phyloP scores from a whole-genome alignment of 2,329 filamentous ascomycete genomes.

The Penicillium vulpinum region DNA sequence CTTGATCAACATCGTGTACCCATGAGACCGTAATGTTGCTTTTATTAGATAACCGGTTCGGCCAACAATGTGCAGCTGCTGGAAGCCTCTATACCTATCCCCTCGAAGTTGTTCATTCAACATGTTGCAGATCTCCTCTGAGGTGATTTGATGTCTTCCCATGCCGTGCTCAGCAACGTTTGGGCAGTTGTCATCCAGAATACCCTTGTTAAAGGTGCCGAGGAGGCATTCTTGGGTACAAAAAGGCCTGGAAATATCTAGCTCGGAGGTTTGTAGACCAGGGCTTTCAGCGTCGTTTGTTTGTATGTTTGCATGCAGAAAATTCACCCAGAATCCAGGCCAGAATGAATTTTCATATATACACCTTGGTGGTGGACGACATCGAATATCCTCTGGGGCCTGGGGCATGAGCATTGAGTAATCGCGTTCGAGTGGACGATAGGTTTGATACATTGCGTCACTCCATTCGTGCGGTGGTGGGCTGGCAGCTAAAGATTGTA shows the following conservation, averaged over 20 bases:
- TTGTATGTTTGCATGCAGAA: slow-evolving; percentile 6
- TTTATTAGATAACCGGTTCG: slow-evolving; percentile 31
- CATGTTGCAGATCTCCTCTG: slow-evolving; percentile 20
- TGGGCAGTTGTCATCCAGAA: slow-evolving; percentile 32
- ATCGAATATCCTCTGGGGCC: neutral
- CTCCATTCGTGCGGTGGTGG: slow-evolving; percentile 1
- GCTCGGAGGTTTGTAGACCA: neutral
- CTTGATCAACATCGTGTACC: slow-evolving; percentile 33
- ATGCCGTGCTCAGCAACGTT: slow-evolving; percentile 32
- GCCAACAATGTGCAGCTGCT: slow-evolving; percentile 27
- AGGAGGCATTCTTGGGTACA: slow-evolving; percentile 26
- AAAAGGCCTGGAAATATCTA: slow-evolving; percentile 12
- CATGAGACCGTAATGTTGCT: slow-evolving; percentile 26
- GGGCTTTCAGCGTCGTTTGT: neutral
- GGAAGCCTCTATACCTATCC: slow-evolving; percentile 23
- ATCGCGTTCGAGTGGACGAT: neutral
- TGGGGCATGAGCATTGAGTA: neutral
- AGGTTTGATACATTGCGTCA: neutral
- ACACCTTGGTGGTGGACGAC: neutral
- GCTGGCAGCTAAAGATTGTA: neutral
- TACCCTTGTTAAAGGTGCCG: slow-evolving; percentile 19
- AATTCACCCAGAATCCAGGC: neutral
- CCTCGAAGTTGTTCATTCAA: slow-evolving; percentile 20
- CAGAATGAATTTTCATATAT: neutral
- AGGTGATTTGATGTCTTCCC: slow-evolving; percentile 30